These are phyloP conservation scores for Neurospora sp. DNA, from an alignment of 495 filamentous ascomycete genomes.

Conservation along the genomic window DNA sequence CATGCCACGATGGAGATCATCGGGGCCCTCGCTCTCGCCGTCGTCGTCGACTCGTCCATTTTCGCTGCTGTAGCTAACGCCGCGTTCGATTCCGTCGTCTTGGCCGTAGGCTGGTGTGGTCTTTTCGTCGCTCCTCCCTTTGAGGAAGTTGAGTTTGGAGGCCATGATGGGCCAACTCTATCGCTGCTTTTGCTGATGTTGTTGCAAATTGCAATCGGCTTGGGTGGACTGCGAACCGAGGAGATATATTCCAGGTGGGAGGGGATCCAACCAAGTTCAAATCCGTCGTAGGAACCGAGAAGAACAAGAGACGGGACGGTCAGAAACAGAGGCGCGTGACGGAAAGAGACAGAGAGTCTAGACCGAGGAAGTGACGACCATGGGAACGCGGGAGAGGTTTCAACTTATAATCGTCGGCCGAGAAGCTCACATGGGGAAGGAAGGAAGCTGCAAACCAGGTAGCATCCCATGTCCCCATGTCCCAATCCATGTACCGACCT, in stretches of 20 bases:
- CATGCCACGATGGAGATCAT: slow-evolving; percentile 28
- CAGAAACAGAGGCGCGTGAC: not conserved
- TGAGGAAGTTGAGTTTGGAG: slow-evolving; percentile 8
- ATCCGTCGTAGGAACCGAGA: not conserved
- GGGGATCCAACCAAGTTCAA: not conserved
- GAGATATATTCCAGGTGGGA: not conserved
- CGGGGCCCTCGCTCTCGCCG: slow-evolving; percentile 3
- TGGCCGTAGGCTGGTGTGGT: slow-evolving; percentile 5
- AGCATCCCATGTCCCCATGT: not conserved
- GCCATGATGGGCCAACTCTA: slow-evolving; percentile 6
- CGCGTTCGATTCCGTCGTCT: slow-evolving; percentile 3
- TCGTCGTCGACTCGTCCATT: slow-evolving; percentile 10
- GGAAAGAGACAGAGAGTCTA: not conserved
- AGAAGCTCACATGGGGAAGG: not conserved
- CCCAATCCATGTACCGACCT: not conserved
- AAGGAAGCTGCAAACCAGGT: not conserved
- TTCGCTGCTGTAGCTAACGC: slow-evolving; percentile 9
- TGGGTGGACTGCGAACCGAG: not conserved
- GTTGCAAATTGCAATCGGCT: not conserved
- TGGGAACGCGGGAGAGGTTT: not conserved
- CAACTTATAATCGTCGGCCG: not conserved
- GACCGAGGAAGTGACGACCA: not conserved
- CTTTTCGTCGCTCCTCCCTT: slow-evolving; percentile 16
- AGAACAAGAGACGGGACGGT: not conserved
- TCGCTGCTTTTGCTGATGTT: not conserved